Base-by-base conservation (phyloP, 805 yeast genomes). In the Ogataea chonburiensis region DNA sequence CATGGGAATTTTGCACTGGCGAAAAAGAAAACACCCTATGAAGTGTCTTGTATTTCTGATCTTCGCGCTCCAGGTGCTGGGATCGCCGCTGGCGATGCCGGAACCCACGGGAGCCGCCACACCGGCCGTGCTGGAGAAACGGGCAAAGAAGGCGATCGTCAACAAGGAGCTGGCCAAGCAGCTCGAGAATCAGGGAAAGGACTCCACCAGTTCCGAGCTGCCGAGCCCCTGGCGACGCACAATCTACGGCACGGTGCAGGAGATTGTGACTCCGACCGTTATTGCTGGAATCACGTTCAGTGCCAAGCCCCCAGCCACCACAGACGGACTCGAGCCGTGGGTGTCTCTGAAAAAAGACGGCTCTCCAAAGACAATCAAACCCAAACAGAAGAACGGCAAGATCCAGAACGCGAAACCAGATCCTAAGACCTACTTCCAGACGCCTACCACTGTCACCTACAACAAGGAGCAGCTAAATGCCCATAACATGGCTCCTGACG, bases 291-390 rank as follows among this genome's bases (percentile, higher is more conserved):
- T 80, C 42, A 78, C 85, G 0, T 73, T 79, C 55, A 67, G 73
- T 38, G 77, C 79, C 17, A 80, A 81, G 43, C 86, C 91, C 0
- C 87, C 94, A 3, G 66, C 67, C 0, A 63, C 70, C 1, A 75
- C 86, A 5, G 68, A 79, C 47, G 81, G 84, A 7, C 71, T 86
- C 45, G 79, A 77, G 41, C 87, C 86, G 7, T 87, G 96, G 96
- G 67, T 87, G 24, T 74, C 86, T 2, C 67, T 87, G 53, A 73
- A 86, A 40, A 79, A 81, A 45, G 76, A 81, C 43, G 96, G 96
- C 12, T 59, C 70, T 7, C 95, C 96, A 36, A 79, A 81, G 56
- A 86, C 95, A 0, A 75, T 87, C 31, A 69, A 64, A 25, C 96
- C 96, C 3, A 72, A 85, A 52, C 52, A 78, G 53, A 86, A 86